Conservation (phyloP, 148 eudicot species). For the Rheum nobile region DNA sequence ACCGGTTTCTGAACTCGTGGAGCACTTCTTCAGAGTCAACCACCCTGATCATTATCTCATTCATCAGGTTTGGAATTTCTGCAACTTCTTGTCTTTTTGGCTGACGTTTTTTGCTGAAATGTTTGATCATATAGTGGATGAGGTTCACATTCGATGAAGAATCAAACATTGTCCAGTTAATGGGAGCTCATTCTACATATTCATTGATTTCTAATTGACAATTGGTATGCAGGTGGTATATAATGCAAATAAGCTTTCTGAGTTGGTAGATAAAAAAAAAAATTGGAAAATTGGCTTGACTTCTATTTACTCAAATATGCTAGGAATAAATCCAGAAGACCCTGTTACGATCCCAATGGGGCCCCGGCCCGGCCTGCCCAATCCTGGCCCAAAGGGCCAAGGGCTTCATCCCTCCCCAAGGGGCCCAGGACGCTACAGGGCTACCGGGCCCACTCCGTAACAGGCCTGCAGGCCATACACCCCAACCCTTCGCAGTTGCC, state of each 20-base stretch:
- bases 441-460: too few relatives aligned
- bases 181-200: background rate
- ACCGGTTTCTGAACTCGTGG: conserved; percentile 48
- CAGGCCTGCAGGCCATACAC: too few relatives aligned
- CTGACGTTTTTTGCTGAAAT: background rate
- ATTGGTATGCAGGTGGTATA: conserved; percentile 34
- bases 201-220: background rate
- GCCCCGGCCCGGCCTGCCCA: too few relatives aligned
- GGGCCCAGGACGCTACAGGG: too few relatives aligned
- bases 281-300: conserved; percentile 52
- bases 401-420: too few relatives aligned
- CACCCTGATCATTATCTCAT: conserved; percentile 61
- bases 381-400: too few relatives aligned
- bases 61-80: conserved; percentile 38
- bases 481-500: too few relatives aligned
- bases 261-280: conserved; percentile 40
- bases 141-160: background rate
- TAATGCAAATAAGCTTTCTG: conserved; percentile 42
- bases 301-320: conserved; percentile 43
- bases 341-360: too few relatives aligned
- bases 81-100: background rate
- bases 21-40: conserved; percentile 63
- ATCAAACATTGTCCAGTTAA: background rate
- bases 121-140: background rate
- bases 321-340: conserved; percentile 32